phyloP scores from a whole-genome alignment of 345 rosid species.

The Lumnitzera racemosa region DNA sequence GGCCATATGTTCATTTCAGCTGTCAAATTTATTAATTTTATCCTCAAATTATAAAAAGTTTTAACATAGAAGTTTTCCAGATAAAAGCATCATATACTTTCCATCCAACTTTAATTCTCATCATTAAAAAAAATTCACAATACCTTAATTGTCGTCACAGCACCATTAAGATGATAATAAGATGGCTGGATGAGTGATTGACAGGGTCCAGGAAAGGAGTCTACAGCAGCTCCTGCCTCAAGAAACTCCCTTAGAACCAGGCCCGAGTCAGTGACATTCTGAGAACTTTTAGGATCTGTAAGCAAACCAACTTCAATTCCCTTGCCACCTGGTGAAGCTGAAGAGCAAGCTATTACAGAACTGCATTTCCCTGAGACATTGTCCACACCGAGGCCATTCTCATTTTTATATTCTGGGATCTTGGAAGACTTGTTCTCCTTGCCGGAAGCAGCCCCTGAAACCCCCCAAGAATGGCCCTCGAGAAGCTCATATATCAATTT shows the following conservation, averaged over 20 bases:
- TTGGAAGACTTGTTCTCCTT: conserved; percentile 31
- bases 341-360: conserved; percentile 33
- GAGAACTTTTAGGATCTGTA: conserved; percentile 49
- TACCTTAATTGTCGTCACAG: conserved; percentile 61
- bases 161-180: conserved; percentile 43
- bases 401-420: conserved; percentile 25
- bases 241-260: conserved; percentile 76
- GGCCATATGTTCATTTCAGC: no score
- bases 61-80: background rate
- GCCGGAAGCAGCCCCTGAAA: conserved; percentile 24
- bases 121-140: conserved; percentile 5
- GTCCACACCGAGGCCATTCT: conserved; percentile 30
- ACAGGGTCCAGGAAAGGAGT: conserved; percentile 58
- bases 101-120: background rate
- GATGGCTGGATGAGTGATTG: conserved; percentile 56
- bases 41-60: background rate
- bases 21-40: background rate
- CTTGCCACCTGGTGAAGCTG: conserved; percentile 35
- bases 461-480: conserved; percentile 37
- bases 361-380: conserved; percentile 33
- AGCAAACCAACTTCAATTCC: conserved; percentile 74
- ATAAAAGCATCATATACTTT: background rate
- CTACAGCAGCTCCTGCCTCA: conserved; percentile 59
- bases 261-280: conserved; percentile 52
- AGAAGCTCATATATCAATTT: conserved; percentile 66